These are phyloP conservation scores for Blepharisma undulans DNA, from an alignment of 169 alveolate species.

Conservation along the genomic window DNA sequence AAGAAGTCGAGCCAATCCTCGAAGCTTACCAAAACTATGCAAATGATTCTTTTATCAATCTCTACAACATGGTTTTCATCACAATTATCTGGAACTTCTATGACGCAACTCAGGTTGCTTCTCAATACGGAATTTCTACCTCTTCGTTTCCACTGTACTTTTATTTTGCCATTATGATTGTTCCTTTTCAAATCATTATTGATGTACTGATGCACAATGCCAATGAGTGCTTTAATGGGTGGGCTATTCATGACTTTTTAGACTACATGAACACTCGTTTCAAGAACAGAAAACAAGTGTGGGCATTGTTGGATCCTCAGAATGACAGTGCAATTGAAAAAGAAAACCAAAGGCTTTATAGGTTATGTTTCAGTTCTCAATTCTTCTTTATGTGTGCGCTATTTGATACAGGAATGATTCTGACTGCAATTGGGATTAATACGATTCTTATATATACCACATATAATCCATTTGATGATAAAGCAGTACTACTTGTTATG, in stretches of 20 bases:
- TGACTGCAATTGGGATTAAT: slow-evolving; percentile 58
- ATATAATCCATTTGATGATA: slow-evolving; percentile 65
- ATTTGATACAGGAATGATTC: slow-evolving; percentile 57
- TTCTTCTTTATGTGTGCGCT: slow-evolving; percentile 67
- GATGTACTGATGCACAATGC: slow-evolving; percentile 72
- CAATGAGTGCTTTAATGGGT: slow-evolving; percentile 56
- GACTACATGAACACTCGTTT: slow-evolving; percentile 68
- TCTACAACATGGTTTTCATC: slow-evolving; percentile 65
- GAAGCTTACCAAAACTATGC: slow-evolving; percentile 64
- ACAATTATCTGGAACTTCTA: slow-evolving; percentile 68
- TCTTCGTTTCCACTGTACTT: slow-evolving; percentile 64
- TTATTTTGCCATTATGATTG: slow-evolving; percentile 61
- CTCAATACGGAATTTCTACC: slow-evolving; percentile 63
- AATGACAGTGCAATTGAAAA: slow-evolving; percentile 56
- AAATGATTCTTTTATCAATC: slow-evolving; percentile 55
- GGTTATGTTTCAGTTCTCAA: slow-evolving; percentile 75
- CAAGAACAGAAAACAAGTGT: slow-evolving; percentile 59
- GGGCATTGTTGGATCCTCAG: slow-evolving; percentile 66
- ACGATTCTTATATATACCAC: slow-evolving; percentile 53
- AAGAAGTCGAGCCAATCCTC: slow-evolving; percentile 72
- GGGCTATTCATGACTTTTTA: slow-evolving; percentile 73
- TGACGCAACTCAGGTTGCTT: slow-evolving; percentile 62
- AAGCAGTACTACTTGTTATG: slow-evolving; percentile 56
- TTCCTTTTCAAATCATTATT: slow-evolving; percentile 65
- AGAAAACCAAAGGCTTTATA: slow-evolving; percentile 45